These are phyloP conservation scores for Epichloe uncinata DNA, from an alignment of 2,329 filamentous ascomycete species.

Conservation along the genomic window DNA sequence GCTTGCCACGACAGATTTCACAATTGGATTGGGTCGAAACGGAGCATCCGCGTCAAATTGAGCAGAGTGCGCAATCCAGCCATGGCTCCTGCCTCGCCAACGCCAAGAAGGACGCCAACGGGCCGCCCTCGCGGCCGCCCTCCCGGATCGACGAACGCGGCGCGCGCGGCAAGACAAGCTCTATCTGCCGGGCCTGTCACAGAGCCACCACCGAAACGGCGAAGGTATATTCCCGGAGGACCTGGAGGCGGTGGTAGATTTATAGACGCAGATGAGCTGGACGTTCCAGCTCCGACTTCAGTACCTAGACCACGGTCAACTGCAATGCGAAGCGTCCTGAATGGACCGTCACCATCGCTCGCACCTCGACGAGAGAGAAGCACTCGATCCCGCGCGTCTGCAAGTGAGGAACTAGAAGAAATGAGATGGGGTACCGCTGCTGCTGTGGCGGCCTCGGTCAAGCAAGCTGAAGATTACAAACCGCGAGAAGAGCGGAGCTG, in stretches of 20 bases:
- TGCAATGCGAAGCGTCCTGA: constrained; percentile 32
- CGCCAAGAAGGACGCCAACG: constrained; percentile 27
- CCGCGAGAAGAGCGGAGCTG: constrained; percentile 91
- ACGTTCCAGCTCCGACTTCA: constrained; percentile 33
- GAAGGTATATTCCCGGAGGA: constrained; percentile 74
- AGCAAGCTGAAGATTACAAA: constrained; percentile 92
- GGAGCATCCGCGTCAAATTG: not conserved
- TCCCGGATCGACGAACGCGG: constrained; percentile 28
- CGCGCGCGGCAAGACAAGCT: constrained; percentile 25
- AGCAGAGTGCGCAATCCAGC: not conserved
- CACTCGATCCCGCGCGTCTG: constrained; percentile 38
- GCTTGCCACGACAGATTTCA: not conserved
- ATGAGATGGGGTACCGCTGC: constrained; percentile 79
- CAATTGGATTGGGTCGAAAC: not conserved
- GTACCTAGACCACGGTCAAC: constrained; percentile 27
- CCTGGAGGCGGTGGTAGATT: constrained; percentile 78
- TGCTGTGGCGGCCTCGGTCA: constrained; percentile 73
- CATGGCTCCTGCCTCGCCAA: constrained; percentile 24
- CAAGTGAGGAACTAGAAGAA: constrained; percentile 40
- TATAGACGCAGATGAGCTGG: constrained; percentile 56
- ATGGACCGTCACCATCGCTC: constrained; percentile 24
- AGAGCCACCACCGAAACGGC: constrained; percentile 56
- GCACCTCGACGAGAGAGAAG: constrained; percentile 44
- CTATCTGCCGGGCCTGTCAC: constrained; percentile 23
- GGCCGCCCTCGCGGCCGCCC: constrained; percentile 35